Percentiles rank a stretch among this genome's conserved stretches.
Conservation (phyloP, 345 rosid genomes). For the Triadica sebifera region DNA sequence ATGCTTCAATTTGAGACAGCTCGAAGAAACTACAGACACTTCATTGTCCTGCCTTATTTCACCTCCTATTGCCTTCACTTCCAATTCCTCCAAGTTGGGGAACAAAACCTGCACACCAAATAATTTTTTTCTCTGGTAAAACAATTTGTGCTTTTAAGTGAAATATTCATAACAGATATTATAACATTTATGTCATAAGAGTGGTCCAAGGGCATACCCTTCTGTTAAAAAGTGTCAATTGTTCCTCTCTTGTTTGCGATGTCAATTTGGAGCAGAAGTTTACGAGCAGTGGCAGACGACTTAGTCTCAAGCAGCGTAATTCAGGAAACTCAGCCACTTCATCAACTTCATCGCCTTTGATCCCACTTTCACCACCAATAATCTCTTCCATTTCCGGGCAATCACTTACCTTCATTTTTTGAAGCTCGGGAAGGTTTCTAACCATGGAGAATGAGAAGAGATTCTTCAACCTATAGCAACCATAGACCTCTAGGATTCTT, state of each 20-base stretch:
- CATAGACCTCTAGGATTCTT: conserved; percentile 4
- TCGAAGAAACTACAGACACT: too few relatives aligned
- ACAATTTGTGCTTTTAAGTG: too few relatives aligned
- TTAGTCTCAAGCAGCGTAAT: not conserved
- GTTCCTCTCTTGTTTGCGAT: not conserved
- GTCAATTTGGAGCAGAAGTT: conserved; percentile 9
- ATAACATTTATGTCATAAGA: too few relatives aligned
- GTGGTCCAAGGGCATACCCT: not conserved
- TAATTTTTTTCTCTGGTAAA: too few relatives aligned
- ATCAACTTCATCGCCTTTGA: not conserved
- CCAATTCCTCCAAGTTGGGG: too few relatives aligned
- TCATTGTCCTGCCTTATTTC: too few relatives aligned
- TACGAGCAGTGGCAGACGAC: not conserved
- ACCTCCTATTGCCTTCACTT: too few relatives aligned
- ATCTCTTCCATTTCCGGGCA: conserved; percentile 20
- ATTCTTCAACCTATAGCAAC: conserved; percentile 9
- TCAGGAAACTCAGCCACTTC: not conserved
- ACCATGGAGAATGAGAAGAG: conserved; percentile 17
- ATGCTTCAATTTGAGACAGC: too few relatives aligned
- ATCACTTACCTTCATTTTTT: conserved; percentile 17
- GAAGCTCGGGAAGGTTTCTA: conserved; percentile 15
- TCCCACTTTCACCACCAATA: conserved; percentile 4
- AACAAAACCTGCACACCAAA: too few relatives aligned
- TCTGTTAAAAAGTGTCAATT: not conserved
- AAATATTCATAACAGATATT: too few relatives aligned